Conservation (phyloP, 331 rosid species). For the Pyracantha coccinea region DNA sequence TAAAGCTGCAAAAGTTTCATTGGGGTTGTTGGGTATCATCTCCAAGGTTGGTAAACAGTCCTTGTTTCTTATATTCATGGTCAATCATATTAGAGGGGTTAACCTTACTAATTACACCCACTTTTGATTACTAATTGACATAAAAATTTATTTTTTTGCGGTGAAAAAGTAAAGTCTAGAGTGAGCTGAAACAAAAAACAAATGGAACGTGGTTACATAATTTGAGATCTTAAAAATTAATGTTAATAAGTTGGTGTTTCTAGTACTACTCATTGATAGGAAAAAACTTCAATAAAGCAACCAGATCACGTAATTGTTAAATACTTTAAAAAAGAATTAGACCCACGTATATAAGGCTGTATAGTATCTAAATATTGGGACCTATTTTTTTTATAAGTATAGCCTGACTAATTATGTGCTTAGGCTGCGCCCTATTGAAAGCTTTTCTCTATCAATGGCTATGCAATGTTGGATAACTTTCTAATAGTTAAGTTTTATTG, state of each 20-base stretch:
- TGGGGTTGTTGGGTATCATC: conserved; percentile 62
- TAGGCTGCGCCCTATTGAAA: too few relatives aligned
- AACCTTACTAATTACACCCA: neutral
- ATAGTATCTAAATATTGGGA: too few relatives aligned
- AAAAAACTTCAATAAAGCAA: neutral
- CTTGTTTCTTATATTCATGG: neutral
- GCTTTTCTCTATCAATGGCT: neutral
- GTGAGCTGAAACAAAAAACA: neutral
- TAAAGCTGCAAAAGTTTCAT: conserved; percentile 52
- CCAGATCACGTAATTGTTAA: too few relatives aligned
- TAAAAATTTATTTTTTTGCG: too few relatives aligned
- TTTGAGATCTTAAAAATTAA: too few relatives aligned
- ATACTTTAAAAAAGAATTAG: too few relatives aligned
- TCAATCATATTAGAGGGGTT: neutral
- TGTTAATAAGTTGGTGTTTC: neutral
- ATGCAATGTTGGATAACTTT: neutral
- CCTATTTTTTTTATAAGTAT: too few relatives aligned
- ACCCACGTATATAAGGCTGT: too few relatives aligned
- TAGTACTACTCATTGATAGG: neutral
- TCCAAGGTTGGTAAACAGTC: conserved; percentile 46
- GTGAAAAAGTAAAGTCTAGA: neutral
- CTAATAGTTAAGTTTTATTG: neutral
- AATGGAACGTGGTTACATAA: neutral
- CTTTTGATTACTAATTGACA: neutral
- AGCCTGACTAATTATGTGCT: too few relatives aligned